A percentile compares a stretch with the other conserved stretches of the same genome.
Conservation (phyloP, 1,284 basidiomycete species). For the Ganoderma sinense region DNA sequence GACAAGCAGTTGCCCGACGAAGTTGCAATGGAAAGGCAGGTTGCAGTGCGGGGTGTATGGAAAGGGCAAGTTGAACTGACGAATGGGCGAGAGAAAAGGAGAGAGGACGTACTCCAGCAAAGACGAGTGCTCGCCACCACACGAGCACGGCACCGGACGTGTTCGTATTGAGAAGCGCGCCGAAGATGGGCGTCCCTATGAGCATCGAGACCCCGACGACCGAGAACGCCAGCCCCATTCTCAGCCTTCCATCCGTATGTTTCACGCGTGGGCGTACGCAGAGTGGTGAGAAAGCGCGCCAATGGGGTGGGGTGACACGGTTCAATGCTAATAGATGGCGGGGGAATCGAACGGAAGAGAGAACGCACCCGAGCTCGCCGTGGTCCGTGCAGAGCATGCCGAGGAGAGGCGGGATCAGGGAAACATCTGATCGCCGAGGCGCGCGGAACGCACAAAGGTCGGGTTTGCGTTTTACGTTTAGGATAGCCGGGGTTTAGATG, state of each 20-base stretch:
- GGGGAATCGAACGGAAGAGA: slow-evolving; percentile 10
- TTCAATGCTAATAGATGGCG: neutral
- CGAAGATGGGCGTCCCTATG: slow-evolving; percentile 55
- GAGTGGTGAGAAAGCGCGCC: neutral
- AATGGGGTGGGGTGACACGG: neutral
- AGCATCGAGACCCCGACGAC: slow-evolving; percentile 55
- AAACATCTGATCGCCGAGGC: slow-evolving; percentile 49
- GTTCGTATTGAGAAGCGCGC: slow-evolving; percentile 42
- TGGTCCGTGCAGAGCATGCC: slow-evolving; percentile 49
- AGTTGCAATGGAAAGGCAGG: neutral
- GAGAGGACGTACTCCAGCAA: slow-evolving; percentile 28
- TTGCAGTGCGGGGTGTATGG: slow-evolving; percentile 27
- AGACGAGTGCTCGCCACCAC: slow-evolving; percentile 30
- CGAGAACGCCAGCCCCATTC: slow-evolving; percentile 62
- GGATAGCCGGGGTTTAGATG: slow-evolving; percentile 3
- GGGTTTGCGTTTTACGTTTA: neutral
- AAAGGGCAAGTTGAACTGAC: slow-evolving; percentile 9
- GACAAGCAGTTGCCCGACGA: too few species aligned
- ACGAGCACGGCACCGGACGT: slow-evolving; percentile 14
- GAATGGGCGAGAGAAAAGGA: slow-evolving; percentile 6
- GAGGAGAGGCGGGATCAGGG: slow-evolving; percentile 56
- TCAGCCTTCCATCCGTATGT: slow-evolving; percentile 42
- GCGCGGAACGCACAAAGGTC: neutral
- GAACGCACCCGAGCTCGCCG: slow-evolving; percentile 53
- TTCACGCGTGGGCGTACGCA: neutral